Percentiles rank a stretch among this genome's conserved stretches.
phyloP scores from a whole-genome alignment of 257 asterid species.

The Solanum clarkiae region DNA sequence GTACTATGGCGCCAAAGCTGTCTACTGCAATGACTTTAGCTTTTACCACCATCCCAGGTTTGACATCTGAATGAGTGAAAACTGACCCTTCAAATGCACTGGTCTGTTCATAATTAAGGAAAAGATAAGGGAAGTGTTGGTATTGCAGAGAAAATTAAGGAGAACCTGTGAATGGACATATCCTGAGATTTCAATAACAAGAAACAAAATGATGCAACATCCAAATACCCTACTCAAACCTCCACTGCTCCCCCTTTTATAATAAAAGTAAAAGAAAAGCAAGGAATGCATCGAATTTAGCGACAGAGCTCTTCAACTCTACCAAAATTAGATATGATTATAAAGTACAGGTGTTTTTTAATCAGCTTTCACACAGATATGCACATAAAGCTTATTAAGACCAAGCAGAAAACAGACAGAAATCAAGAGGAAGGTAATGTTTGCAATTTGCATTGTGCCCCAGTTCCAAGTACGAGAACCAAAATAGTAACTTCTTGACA shows the following conservation, averaged over 20 bases:
- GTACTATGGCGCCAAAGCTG: constrained; percentile 86
- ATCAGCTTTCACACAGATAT: neutral
- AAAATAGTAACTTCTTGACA: neutral
- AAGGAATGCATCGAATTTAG: neutral
- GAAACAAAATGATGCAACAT: neutral
- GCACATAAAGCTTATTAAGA: neutral
- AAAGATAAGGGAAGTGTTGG: neutral
- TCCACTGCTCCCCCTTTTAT: neutral
- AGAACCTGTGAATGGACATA: neutral
- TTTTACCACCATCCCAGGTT: constrained; percentile 97
- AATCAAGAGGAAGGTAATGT: neutral
- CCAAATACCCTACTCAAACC: neutral
- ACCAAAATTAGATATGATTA: neutral
- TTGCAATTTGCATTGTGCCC: neutral
- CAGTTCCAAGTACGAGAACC: neutral
- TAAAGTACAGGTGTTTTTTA: neutral
- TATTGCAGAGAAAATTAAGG: neutral
- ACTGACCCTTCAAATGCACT: constrained; percentile 87
- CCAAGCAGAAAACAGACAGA: neutral
- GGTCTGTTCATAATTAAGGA: constrained; percentile 38
- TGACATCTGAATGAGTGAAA: constrained; percentile 93
- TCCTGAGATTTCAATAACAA: neutral
- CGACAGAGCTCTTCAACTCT: neutral
- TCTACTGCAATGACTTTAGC: constrained; percentile 76
- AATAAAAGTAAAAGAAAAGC: neutral